phyloP scores from a whole-genome alignment of 257 asterid genomes.

The Solanum tacnaense region DNA sequence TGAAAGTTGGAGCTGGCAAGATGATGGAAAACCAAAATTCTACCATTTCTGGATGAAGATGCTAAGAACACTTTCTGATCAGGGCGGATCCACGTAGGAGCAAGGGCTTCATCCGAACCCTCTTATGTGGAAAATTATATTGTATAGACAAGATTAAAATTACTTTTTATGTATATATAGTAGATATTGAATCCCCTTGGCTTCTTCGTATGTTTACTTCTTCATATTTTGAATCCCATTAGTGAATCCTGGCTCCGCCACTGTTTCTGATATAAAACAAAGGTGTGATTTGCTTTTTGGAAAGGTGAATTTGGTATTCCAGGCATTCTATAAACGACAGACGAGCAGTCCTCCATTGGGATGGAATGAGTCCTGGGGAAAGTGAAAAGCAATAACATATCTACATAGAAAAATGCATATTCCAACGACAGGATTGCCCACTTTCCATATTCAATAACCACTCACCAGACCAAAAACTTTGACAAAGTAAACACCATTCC shows the following conservation, averaged over 20 bases:
- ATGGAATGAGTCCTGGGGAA: neutral
- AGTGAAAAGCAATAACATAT: neutral
- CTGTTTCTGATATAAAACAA: neutral
- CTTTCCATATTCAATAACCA: neutral
- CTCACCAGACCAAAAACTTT: neutral
- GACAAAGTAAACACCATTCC: neutral
- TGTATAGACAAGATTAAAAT: neutral
- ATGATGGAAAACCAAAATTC: neutral
- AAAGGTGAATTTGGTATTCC: neutral
- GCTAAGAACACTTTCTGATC: neutral
- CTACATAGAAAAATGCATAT: neutral
- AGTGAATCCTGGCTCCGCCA: neutral
- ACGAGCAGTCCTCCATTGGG: neutral
- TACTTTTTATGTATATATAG: neutral
- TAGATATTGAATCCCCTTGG: neutral
- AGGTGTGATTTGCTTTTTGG: neutral
- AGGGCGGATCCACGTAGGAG: neutral
- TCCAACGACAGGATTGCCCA: neutral
- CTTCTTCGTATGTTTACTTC: neutral
- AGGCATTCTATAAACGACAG: neutral
- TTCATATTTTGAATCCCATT: neutral
- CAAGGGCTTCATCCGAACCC: neutral
- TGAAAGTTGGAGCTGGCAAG: neutral
- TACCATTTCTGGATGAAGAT: neutral
- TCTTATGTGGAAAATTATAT: neutral